Evolutionary conservation across 148 eudicot genomes (phyloP).

Genomic region (Spergularia marina): DNA sequence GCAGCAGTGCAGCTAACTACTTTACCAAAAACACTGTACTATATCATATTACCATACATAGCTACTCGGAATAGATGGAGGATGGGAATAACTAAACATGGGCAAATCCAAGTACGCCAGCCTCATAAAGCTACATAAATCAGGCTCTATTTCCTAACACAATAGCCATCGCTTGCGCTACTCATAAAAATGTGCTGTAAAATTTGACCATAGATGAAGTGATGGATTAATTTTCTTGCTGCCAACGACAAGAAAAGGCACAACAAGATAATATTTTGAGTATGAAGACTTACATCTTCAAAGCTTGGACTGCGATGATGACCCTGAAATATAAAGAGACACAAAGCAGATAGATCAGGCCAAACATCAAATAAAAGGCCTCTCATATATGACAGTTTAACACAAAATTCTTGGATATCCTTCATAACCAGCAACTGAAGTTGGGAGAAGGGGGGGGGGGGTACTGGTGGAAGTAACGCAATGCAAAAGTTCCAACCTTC

Average conservation of each 20-base stretch:
- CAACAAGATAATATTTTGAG: not conserved
- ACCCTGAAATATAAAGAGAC: slow-evolving; percentile 25
- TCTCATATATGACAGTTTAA: not conserved
- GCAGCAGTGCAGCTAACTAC: too few species aligned
- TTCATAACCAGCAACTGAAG: not conserved
- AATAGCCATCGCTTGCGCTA: not conserved
- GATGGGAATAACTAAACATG: too few species aligned
- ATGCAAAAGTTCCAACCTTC: not conserved
- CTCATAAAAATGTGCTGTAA: not conserved
- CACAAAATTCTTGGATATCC: not conserved
- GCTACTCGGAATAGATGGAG: too few species aligned
- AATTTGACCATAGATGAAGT: not conserved
- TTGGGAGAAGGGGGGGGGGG: too few species aligned
- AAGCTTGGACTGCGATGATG: slow-evolving; percentile 15
- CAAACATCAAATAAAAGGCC: not conserved
- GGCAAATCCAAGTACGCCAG: not conserved
- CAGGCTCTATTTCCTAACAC: not conserved
- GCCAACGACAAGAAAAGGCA: not conserved
- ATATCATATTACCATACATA: too few species aligned
- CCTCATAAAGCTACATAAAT: not conserved
- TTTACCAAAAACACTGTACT: too few species aligned
- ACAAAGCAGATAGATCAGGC: slow-evolving; percentile 10
- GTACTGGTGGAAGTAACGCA: too few species aligned
- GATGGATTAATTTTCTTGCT: not conserved
- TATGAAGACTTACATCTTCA: slow-evolving; percentile 29